phyloP scores from a whole-genome alignment of 1,139 yeast species.

The Kluyveromyces marxianus region DNA sequence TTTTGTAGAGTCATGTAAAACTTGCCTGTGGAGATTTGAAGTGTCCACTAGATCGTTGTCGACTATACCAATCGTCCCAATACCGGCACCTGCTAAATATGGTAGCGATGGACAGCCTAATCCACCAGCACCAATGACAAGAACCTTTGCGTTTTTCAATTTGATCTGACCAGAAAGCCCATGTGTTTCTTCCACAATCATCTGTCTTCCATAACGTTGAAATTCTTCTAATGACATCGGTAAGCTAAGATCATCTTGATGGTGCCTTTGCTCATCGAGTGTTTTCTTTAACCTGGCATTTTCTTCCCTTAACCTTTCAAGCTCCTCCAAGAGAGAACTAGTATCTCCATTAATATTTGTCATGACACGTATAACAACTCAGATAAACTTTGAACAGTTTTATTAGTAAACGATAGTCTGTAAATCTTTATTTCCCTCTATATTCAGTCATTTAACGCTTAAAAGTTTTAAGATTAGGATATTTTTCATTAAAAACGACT shows the following conservation, averaged over 20 bases:
- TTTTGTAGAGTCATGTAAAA: constrained; percentile 58
- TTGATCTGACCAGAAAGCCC: constrained; percentile 46
- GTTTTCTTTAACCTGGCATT: constrained; percentile 20
- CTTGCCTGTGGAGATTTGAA: constrained; percentile 85
- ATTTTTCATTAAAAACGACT: neutral
- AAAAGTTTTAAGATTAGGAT: neutral
- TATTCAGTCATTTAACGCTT: no score
- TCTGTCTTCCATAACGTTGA: constrained; percentile 83
- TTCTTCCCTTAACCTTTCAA: constrained; percentile 21
- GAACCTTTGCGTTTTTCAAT: constrained; percentile 49
- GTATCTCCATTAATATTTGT: neutral
- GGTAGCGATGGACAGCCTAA: constrained; percentile 87
- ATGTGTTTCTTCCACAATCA: constrained; percentile 63
- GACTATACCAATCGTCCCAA: constrained; percentile 78
- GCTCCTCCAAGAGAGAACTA: constrained; percentile 14
- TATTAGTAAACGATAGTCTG: neutral
- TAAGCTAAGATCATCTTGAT: neutral
- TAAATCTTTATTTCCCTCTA: no score
- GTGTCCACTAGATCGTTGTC: constrained; percentile 81
- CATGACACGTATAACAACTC: neutral
- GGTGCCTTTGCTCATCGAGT: constrained; percentile 7
- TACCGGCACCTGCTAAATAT: constrained; percentile 81
- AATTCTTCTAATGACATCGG: constrained; percentile 51
- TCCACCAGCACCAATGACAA: constrained; percentile 96
- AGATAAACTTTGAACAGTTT: neutral